Base-by-base conservation (phyloP, 2,329 filamentous ascomycete genomes). In the Colletotrichum ledebouriae region DNA sequence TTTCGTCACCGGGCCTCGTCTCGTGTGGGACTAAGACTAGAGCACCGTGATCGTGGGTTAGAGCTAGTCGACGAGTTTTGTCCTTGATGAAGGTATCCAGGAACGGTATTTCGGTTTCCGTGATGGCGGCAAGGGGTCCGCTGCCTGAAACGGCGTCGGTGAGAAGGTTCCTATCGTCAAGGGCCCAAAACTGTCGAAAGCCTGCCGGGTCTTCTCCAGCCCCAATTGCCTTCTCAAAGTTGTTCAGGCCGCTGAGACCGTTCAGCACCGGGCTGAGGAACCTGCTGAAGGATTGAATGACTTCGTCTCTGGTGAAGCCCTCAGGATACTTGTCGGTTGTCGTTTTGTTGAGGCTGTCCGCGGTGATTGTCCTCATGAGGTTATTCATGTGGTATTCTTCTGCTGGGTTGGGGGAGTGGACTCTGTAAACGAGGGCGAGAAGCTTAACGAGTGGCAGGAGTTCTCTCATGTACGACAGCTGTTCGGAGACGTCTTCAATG, bases 111-210 rank as follows among this genome's bases (percentile, higher is more conserved):
- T 76, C 73, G 59, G 72, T 73, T 52, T 75, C 73, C 29, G 76
- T 63, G 59, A 72, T 67, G 44, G 71, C 63, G 5, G 57, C 49
- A 33, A 72, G 65, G 5, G 73, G 71, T 6, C 73, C 71, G 9
- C 71, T 73, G 62, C 72, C 75, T 50, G 75, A 74, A 55, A 77
- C 72, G 39, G 76, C 74, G 46, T 79, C 77, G 29, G 72, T 71
- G 64, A 79, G 76, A 42, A 79, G 71, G 34, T 79, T 79, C 63
- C 73, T 73, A 17, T 70, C 75, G 62, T 76, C 76, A 11, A 79
- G 72, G 20, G 71, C 74, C 78, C 78, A 79, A 63, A 79, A 79
- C 39, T 77, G 74, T 11, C 78, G 71, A 64, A 79, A 79, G 55
- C 74, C 73, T 22, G 73, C 75, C n/a, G 78, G 77, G 6, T 76